Evolutionary conservation across 2,329 filamentous ascomycete species (phyloP), one percentile per base, ranked within the genome.

Genomic region (Penicillium occitanis): DNA sequence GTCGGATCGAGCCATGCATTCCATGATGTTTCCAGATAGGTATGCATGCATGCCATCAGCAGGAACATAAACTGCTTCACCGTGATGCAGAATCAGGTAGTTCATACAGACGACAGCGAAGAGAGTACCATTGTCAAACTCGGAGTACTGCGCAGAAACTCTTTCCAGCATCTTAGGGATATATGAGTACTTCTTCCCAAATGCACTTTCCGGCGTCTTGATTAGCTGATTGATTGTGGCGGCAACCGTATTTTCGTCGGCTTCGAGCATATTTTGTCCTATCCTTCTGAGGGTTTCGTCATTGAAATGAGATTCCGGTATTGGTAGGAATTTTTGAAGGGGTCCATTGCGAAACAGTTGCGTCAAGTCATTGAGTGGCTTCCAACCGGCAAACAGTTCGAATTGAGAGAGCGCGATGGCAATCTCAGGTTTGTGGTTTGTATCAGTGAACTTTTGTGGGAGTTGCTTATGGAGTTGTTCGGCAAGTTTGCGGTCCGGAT

Each of bases 381-480:
- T 92, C 80, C 88, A 93, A 5, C 90, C 90, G 10, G 87, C 88
- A 70, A 93, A 93, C 0, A 90, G 87, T 75, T 93, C 90, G 71
- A 93, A 93, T 25, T 87, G 85, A 13, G 85, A 83, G 0, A 93
- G 78, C 0, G 90, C 90, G 1, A 93, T 80, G 0, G 90, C 90
- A 63, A 93, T 93, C 73, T 93, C 90, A 1, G 91, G 90, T 77
- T 93, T 93, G 81, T 93, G 90, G 75, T 93, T 93, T 2, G 85
- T 79, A 69, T 93, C 90, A 1, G 85, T 86, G 75, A 90, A 93
- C 66, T 87, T 84, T 2, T 86, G 77, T 0, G 90, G 89, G 63
- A 91, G 83, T 69, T 86, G 75, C 63, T 83, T 74, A 77, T 92
- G 89, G 1, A 92, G 82, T 71, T 87, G 83, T 8, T 83, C 78